Conservation (phyloP, 805 yeast species). For the Metschnikowia shivogae region DNA sequence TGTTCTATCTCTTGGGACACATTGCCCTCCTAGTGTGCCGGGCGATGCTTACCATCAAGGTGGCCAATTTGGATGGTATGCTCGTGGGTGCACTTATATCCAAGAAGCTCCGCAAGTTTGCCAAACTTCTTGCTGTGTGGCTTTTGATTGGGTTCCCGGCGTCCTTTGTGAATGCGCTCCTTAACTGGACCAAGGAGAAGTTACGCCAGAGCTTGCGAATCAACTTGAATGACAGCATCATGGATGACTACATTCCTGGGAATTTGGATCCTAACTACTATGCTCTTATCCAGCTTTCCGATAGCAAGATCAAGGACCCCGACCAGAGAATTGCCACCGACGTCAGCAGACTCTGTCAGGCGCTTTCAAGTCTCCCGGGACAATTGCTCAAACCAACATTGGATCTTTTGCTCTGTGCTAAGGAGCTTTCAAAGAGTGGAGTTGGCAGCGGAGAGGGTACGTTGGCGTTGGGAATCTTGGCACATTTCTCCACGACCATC, state of each 20-base stretch:
- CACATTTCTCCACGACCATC: conserved; percentile 73
- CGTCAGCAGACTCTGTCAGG: conserved; percentile 65
- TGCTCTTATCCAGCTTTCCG: conserved; percentile 60
- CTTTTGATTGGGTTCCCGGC: conserved; percentile 85
- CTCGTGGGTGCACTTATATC: conserved; percentile 78
- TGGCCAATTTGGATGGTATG: conserved; percentile 82
- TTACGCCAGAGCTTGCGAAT: conserved; percentile 57
- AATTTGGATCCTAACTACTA: conserved; percentile 68
- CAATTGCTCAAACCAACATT: conserved; percentile 80
- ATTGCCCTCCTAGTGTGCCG: conserved; percentile 57
- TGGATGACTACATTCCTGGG: conserved; percentile 70
- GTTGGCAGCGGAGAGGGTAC: conserved; percentile 77
- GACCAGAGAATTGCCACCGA: conserved; percentile 83
- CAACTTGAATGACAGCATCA: conserved; percentile 59
- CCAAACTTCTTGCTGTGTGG: conserved; percentile 67
- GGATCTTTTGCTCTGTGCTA: conserved; percentile 76
- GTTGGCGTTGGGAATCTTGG: conserved; percentile 69
- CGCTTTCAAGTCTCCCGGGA: conserved; percentile 72
- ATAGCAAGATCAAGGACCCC: conserved; percentile 57
- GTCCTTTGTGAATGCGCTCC: conserved; percentile 67
- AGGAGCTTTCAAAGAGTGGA: conserved; percentile 62
- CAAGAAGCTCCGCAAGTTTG: conserved; percentile 60
- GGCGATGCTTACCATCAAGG: conserved; percentile 72
- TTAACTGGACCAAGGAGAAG: conserved; percentile 56
- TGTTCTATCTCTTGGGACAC: conserved; percentile 45